These are phyloP conservation scores for Pharnaceum exiguum DNA, from an alignment of 148 eudicot genomes.

Conservation along the genomic window DNA sequence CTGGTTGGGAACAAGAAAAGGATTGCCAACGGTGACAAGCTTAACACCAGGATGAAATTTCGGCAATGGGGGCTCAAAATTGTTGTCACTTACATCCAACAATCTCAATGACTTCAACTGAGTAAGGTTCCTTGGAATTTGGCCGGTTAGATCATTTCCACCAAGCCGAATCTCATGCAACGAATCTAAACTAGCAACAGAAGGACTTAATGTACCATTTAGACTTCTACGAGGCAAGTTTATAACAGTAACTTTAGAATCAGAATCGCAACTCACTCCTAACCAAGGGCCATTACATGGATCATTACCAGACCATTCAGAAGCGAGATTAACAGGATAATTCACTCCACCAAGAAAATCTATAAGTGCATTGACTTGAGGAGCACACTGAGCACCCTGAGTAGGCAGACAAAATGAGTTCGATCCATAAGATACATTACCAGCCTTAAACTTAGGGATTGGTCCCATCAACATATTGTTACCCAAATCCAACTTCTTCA, in stretches of 20 bases:
- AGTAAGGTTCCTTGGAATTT: slow-evolving; percentile 41
- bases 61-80: slow-evolving; percentile 58
- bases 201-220: slow-evolving; percentile 65
- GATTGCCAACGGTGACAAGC: slow-evolving; percentile 44
- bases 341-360: slow-evolving; percentile 44
- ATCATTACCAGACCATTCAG: slow-evolving; percentile 65
- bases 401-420: slow-evolving; percentile 53
- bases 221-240: slow-evolving; percentile 51
- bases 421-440: slow-evolving; percentile 33
- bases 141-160: slow-evolving; percentile 43
- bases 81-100: slow-evolving; percentile 53
- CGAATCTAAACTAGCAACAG: slow-evolving; percentile 39
- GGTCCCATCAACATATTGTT: slow-evolving; percentile 73
- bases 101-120: slow-evolving; percentile 44
- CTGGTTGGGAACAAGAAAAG: slow-evolving; percentile 23
- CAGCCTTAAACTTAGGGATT: slow-evolving; percentile 47
- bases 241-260: slow-evolving; percentile 36
- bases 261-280: slow-evolving; percentile 49
- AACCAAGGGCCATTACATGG: slow-evolving; percentile 65
- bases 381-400: slow-evolving; percentile 56
- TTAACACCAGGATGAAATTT: slow-evolving; percentile 39
- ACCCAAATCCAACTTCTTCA: slow-evolving; percentile 43
- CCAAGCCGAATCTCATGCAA: slow-evolving; percentile 42
- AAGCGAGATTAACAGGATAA: slow-evolving; percentile 45
- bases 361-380: slow-evolving; percentile 53